Evolutionary conservation across 169 alveolate species (phyloP), one percentile per base, ranked within the genome.

Genomic region (Babesia ovis): DNA sequence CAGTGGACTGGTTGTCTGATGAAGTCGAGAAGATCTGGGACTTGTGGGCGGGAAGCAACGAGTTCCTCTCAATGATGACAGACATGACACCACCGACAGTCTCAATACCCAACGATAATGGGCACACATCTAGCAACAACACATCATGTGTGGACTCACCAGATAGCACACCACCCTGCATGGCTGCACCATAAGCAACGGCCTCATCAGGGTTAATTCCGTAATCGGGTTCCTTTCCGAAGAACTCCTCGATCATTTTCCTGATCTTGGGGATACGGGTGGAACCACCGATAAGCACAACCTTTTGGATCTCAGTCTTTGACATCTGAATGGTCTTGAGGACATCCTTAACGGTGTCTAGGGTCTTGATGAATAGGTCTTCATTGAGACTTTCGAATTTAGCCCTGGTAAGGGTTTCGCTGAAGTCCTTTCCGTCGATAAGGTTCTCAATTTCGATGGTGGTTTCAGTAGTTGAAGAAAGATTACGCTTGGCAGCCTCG

Each of bases 41-140:
- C 79, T 97, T 97, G 90, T 95, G 97, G 58, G 98, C 95, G 29
- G 99, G 99, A 48, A 96, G 93, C 56, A 95, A 95, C n/a, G 98
- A 94, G 82, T 97, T 97, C 84, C 98, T 91, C 50, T 95, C 96
- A 73, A 97, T 97, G 58, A 96, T 91, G 79, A 85, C 92, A 23
- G 98, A 92, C 99, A 97, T 97, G 48, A 95, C 98, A 27, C 98
- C 98, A 58, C 98, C 98, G 34, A 95, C 98, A 12, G 98, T 95
- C 86, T 95, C 98, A 69, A 96, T 95, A 81, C 89, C 99, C 67
- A 97, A 88, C 18, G 98, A 93, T 34, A 97, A 84, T 16, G 99
- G 99, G 59, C 98, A 95, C 53, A 96, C 99, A 90, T 97, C 99
- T 91, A 96, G 90, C 56, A 96, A 74, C 34, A 97, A 87, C 53